phyloP scores from a whole-genome alignment of 1,139 yeast genomes.

The Blastobotrys raffinosifermentans region DNA sequence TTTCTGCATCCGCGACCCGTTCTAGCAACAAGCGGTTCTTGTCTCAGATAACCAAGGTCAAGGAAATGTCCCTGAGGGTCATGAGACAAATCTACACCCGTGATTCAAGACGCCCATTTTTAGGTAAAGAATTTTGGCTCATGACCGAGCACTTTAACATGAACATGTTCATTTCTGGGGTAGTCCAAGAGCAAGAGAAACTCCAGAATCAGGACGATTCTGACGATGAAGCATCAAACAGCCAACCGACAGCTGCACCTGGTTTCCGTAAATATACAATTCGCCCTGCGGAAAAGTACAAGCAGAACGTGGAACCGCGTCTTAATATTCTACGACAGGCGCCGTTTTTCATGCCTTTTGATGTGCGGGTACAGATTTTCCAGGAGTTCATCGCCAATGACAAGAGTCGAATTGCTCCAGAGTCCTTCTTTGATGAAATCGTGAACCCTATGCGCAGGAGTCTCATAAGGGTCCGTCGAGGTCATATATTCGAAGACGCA shows the following conservation, averaged over 20 bases:
- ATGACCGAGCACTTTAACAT: conserved; percentile 27
- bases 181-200: conserved; percentile 40
- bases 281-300: conserved; percentile 8
- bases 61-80: conserved; percentile 40
- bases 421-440: conserved; percentile 10
- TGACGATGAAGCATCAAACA: conserved; percentile 15
- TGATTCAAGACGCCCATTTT: conserved; percentile 58
- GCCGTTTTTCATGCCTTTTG: conserved; percentile 78
- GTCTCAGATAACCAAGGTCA: conserved; percentile 12
- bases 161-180: conserved; percentile 29
- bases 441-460: conserved; percentile 23
- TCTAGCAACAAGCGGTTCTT: conserved; percentile 6
- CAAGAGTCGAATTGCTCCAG: conserved; percentile 9
- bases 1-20: conserved; percentile 1
- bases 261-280: conserved; percentile 10
- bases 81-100: conserved; percentile 64
- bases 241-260: conserved; percentile 2
- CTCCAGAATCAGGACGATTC: conserved; percentile 16
- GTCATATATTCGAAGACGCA: conserved; percentile 67
- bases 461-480: conserved; percentile 62
- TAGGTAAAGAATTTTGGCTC: conserved; percentile 55
- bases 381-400: conserved; percentile 48
- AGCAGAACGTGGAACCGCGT: conserved; percentile 28
- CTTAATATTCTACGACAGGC: conserved; percentile 52
- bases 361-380: conserved; percentile 65